Base-by-base conservation (phyloP, 2,329 filamentous ascomycete species). In the Xylaria arbuscula region DNA sequence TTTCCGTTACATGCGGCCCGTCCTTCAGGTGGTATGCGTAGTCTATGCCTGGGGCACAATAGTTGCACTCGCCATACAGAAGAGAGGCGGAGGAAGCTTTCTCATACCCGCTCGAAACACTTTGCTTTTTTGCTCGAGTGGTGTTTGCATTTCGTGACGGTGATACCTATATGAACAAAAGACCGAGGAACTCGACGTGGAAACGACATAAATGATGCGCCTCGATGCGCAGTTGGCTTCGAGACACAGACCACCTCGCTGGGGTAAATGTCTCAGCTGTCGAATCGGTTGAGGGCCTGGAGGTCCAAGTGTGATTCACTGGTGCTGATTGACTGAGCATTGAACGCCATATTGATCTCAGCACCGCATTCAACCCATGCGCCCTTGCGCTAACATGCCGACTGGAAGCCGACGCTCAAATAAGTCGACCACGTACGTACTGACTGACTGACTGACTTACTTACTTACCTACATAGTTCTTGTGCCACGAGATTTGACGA, bases 21-120 rank as follows among this genome's bases (percentile, higher is more conserved):
- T 48, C 34, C 45, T 48, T n/a, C n/a, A 51, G 47, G 57, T 24
- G 22, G 40, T 13, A 53, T 24, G n/a, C 40, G 28, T 5, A 28
- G 28, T 28, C 28, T 28, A 28, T 28, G 28, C 45, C n/a, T 42
- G 50, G 51, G 57, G 57, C 62, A 45, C n/a, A 34, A 9, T 22
- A 42, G 7, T 22, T n/a, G 22, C 15, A 42, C 38, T 19, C 17
- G 40, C 42, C 58, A 59, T 59, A 40, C 56, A 66, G 48, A 42
- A 2, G n/a, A 17, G 40, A 7, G 15, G 40, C n/a, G 40, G 3
- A 17, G 40, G 40, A 17, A 17, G 15, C 40, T 45, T 45, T 45
- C 40, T 17, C 5, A 45, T 45, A 45, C n/a, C 40, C n/a, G 15
- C 40, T 45, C 40, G 40, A 17, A 45, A 7, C 40, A 45, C 40